Base-by-base conservation (phyloP, 352 stramenopile genomes). In the Pythium monospermum region DNA sequence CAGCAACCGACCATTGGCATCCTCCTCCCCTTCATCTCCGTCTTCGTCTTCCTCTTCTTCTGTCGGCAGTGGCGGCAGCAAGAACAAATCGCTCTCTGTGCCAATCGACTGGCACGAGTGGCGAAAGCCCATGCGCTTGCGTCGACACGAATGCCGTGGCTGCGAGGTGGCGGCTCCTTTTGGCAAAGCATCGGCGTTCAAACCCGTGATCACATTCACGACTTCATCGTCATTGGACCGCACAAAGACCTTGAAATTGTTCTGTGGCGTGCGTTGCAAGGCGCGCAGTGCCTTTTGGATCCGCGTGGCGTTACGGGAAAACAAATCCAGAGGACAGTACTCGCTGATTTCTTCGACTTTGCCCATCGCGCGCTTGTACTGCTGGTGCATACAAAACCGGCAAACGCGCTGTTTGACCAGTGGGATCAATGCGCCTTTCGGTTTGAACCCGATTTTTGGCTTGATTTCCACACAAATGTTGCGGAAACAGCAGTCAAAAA, bases 181-280 rank as follows among this genome's bases (percentile, higher is more conserved):
- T 5, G 76, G 79, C 8, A 90, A 53, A 26, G 76, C 79, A 42
- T 90, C 76, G 11, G 80, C 63, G 38, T 71, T 81, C 33, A 91
- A 44, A 0, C 76, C 80, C 16, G 76, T 91, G 46, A 88, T 87
- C 19, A 86, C 73, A 59, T 91, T 85, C 43, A 91, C 76, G 0
- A 88, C 80, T 31, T 85, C 75, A 47, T 87, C 79, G 41, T 91
- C 57, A 39, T 76, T 80, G 13, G 80, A 90, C 25, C 83, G 78
- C 40, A 94, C 78, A 68, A 95, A 94, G 16, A 94, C 69, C 57
- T 91, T 89, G 48, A 94, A 91, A 43, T 95, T 94, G 69, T 95
- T 95, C 59, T 94, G 85, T n/a, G 85, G 85, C 6, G 83, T 94
- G 27, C 74, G 67, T 43, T 89, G 73, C 36, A 95, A 62, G 1